A percentile compares a stretch with the other conserved stretches of the same genome.
phyloP scores from a whole-genome alignment of 108 stramenopile species.

The Skeletonema grethae region DNA sequence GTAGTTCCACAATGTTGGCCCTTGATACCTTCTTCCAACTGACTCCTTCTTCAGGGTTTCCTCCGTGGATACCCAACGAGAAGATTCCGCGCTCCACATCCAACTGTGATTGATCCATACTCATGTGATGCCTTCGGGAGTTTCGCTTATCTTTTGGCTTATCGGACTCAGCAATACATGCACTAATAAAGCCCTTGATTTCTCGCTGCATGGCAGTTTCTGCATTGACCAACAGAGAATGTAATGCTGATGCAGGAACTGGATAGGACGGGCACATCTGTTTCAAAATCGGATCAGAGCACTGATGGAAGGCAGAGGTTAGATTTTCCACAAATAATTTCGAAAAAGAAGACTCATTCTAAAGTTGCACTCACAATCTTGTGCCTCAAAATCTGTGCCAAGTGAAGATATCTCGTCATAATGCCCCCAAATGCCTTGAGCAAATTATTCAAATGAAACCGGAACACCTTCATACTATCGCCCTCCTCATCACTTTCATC shows the following conservation, averaged over 20 bases:
- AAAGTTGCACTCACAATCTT: constrained; percentile 67
- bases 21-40: constrained; percentile 29
- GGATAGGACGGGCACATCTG: constrained; percentile 42
- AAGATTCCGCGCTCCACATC: constrained; percentile 67
- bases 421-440: constrained; percentile 82
- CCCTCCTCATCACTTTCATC: constrained; percentile 29
- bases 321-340: neutral
- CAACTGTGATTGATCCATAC: constrained; percentile 42
- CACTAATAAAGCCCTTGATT: constrained; percentile 72
- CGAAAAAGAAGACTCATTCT: constrained; percentile 8
- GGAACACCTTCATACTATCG: constrained; percentile 68
- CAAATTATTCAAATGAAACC: constrained; percentile 68
- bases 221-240: constrained; percentile 59
- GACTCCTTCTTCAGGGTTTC: constrained; percentile 12
- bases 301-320: constrained; percentile 8
- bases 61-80: constrained; percentile 64
- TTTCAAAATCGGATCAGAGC: constrained; percentile 38
- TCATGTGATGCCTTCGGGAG: constrained; percentile 35
- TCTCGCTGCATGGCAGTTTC: constrained; percentile 75
- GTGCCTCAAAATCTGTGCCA: constrained; percentile 85
- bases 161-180: constrained; percentile 66
- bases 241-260: constrained; percentile 59
- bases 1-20: constrained; percentile 61
- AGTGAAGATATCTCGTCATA: constrained; percentile 73
- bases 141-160: constrained; percentile 42